Evolutionary conservation across 345 rosid species (phyloP), one percentile per base, ranked within the genome.

Genomic region (Gossypium longicalyx): DNA sequence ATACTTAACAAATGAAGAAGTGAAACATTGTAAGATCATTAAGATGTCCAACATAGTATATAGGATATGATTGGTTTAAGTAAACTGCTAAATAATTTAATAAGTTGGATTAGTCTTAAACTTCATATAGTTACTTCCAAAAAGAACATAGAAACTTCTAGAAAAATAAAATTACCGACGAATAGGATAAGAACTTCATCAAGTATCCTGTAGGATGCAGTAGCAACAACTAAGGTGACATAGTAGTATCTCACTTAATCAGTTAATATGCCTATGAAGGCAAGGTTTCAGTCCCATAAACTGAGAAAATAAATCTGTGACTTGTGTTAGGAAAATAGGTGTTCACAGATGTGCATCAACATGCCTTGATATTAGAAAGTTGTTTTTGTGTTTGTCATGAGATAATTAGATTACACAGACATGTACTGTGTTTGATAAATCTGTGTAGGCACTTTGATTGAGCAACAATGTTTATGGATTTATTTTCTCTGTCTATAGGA

Each of bases 131-230:
- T 41, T 44, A 29, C 16, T 3, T 41, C 9, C 9, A 34, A 19
- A 56, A 56, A 10, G 62, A 58, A 58, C 62, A 22, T 11, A 58
- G 62, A 58, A 58, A 58, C 62, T 58, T 22, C 62, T 58, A 59
- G 15, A 22, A 22, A 58, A 58, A 0, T 23, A 22, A 58, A 58
- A 58, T 11, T 58, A 58, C 4, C 22, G 34, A 58, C 5, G 16
- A 58, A 58, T 9, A 22, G 34, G 34, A 58, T 58, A 58, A 58
- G 12, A 12, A 27, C 23, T 58, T 11, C 34, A 58, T 58, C 62
- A 22, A 52, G 17, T 56, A 56, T 9, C 60, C 25, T 2, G 60
- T 20, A 10, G 57, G 57, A 52, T 2, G 60, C 60, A 9, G 20
- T 19, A 56, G 60, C 60, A 19, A 56, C 22, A 56, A 56, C 3